Evolutionary conservation across 129 eudicot species (phyloP).

Genomic region (Lactuca sativa): DNA sequence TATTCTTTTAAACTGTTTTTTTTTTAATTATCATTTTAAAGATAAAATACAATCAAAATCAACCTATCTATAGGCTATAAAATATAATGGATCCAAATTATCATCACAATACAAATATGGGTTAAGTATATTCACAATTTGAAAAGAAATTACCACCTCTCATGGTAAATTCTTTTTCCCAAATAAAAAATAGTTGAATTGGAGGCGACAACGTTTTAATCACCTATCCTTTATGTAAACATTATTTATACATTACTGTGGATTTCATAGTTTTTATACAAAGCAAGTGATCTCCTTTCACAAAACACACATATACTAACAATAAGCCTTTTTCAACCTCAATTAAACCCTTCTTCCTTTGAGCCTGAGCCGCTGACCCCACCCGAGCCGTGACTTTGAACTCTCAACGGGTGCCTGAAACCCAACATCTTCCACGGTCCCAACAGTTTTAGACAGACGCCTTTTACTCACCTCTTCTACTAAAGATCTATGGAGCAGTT

Average conservation of each 20-base stretch:
- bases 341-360: conserved; percentile 41
- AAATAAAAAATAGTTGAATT: not conserved
- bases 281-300: conserved; percentile 17
- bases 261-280: conserved; percentile 25
- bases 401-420: conserved; percentile 57
- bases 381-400: conserved; percentile 36
- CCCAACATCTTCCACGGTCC: conserved; percentile 70
- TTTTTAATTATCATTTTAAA: no score
- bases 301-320: conserved; percentile 15
- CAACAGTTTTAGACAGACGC: conserved; percentile 68
- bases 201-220: not conserved
- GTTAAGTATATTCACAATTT: not conserved
- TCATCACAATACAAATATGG: not conserved
- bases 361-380: conserved; percentile 34
- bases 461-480: conserved; percentile 73
- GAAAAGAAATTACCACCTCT: not conserved
- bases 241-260: conserved; percentile 17
- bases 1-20: no score
- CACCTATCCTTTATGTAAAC: conserved; percentile 5
- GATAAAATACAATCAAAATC: no score
- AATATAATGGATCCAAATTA: no score
- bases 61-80: no score
- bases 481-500: conserved; percentile 67
- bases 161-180: not conserved
- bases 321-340: not conserved